These are phyloP conservation scores for Gloeopeniophorella convolvens DNA, from an alignment of 768 basidiomycete species.

Conservation along the genomic window DNA sequence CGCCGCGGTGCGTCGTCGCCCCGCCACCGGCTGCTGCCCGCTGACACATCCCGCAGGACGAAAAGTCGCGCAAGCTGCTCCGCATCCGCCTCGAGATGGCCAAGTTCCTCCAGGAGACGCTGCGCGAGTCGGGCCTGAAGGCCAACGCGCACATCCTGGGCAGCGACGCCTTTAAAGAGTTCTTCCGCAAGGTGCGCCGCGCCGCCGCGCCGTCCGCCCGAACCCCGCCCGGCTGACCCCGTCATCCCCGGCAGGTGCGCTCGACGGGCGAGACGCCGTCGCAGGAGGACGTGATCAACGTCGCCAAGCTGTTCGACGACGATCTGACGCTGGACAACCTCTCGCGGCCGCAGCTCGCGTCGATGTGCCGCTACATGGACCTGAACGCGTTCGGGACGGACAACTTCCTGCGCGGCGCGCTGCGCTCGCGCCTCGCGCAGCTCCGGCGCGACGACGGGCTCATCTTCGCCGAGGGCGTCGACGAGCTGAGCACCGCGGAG, in stretches of 20 bases:
- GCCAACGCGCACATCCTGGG: conserved; percentile 91
- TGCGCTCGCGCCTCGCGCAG: conserved; percentile 74
- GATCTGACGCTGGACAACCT: conserved; percentile 97
- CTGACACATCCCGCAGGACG: conserved; percentile 68
- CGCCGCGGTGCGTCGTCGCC: conserved; percentile 58
- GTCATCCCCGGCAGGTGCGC: conserved; percentile 75
- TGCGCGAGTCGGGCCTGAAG: conserved; percentile 89
- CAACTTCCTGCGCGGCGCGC: conserved; percentile 91
- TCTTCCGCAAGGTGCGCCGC: conserved; percentile 83
- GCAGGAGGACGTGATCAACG: conserved; percentile 80
- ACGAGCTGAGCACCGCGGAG: conserved; percentile 85
- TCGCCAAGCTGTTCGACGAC: conserved; percentile 95
- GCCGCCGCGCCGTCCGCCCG: background rate
- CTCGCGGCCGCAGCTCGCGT: conserved; percentile 95
- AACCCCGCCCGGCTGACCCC: background rate
- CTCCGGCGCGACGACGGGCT: conserved; percentile 91
- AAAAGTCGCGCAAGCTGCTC: conserved; percentile 93
- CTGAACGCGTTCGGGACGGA: conserved; percentile 98
- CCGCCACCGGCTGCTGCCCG: too few species aligned
- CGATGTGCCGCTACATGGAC: conserved; percentile 97
- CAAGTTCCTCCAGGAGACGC: conserved; percentile 96
- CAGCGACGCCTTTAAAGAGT: conserved; percentile 95
- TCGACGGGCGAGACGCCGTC: conserved; percentile 95
- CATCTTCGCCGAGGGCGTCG: conserved; percentile 84
- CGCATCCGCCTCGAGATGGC: conserved; percentile 97